Base-by-base conservation (phyloP, 2,329 filamentous ascomycete species). In the Paecilomyces niveus region DNA sequence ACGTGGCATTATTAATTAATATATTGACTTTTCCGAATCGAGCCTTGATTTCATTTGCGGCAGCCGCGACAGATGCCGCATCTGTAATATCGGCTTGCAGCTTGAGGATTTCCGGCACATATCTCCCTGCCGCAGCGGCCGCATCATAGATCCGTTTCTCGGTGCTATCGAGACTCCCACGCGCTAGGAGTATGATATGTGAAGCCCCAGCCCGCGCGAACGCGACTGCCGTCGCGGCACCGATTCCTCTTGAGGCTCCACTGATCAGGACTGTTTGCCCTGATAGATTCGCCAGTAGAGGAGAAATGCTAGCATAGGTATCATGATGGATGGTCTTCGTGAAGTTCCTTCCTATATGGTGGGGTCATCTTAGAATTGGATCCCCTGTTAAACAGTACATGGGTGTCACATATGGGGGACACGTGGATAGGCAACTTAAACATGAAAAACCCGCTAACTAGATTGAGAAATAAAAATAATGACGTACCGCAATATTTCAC, bases 201-300 rank as follows among this genome's bases (percentile, higher is more conserved):
- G 77, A 76, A 31, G 78, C 79, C 4, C 79, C 79, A 2, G 82
- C 81, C 63, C 72, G 70, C n/a, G 83, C 83, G 63, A 79, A 85
- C 9, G 80, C 79, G 13, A 81, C 63, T 2, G 81, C 82, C 5
- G 78, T 80, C 22, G 78, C 74, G 9, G 73, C 73, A 7, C 83
- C 83, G 26, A 83, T 76, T 6, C 82, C 81, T 49, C 77, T 78
- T 3, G 77, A 80, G 0, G 78, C 81, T 9, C 82, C 83, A 1
- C 77, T 82, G 55, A 85, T 77, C 60, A 86, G 75, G 53, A 80
- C 69, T 15, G 69, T 65, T 61, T 76, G 76, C 54, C 71, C 72
- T 45, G 65, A 57, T 39, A 79, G 73, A 61, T 77, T 61, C 33
- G 70, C 66, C 35, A 74, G 72, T 21, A 65, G 60, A n/a, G 74